phyloP scores from a whole-genome alignment of 495 filamentous ascomycete species.

The Annulohypoxylon moriforme region DNA sequence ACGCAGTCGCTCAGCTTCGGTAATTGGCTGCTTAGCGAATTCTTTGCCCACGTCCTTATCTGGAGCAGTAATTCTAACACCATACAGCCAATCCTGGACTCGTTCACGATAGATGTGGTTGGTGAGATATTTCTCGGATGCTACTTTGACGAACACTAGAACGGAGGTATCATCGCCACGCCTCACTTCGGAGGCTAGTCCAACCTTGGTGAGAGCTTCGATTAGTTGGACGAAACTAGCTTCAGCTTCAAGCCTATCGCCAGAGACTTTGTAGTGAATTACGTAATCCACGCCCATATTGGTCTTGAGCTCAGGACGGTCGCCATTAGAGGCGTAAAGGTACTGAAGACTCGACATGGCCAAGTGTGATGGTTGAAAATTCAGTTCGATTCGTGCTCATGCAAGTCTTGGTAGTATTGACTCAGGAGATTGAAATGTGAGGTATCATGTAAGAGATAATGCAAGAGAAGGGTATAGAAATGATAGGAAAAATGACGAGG shows the following conservation, averaged over 20 bases:
- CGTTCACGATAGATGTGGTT: conserved; percentile 75
- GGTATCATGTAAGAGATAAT: neutral
- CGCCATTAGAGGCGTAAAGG: conserved; percentile 47
- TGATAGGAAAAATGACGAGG: neutral
- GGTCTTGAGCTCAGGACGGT: conserved; percentile 48
- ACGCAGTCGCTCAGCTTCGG: conserved; percentile 88
- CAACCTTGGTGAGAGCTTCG: conserved; percentile 73
- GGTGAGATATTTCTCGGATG: conserved; percentile 70
- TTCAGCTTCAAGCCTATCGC: conserved; percentile 72
- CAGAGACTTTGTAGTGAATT: conserved; percentile 79
- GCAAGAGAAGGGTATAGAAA: neutral
- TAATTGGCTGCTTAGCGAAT: conserved; percentile 74
- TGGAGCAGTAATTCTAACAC: conserved; percentile 82
- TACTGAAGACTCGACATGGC: conserved; percentile 52
- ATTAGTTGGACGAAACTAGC: conserved; percentile 80
- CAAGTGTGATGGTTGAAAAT: neutral
- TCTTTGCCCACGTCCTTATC: conserved; percentile 74
- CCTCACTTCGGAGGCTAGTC: conserved; percentile 86
- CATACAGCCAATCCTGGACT: conserved; percentile 95
- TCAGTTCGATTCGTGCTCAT: neutral
- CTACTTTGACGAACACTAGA: conserved; percentile 84
- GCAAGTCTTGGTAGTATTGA: neutral
- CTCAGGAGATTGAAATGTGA: neutral
- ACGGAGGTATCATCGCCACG: conserved; percentile 80
- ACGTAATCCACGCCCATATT: conserved; percentile 86